phyloP scores from a whole-genome alignment of 2,329 filamentous ascomycete species.

The Botrytis hyacinthi region DNA sequence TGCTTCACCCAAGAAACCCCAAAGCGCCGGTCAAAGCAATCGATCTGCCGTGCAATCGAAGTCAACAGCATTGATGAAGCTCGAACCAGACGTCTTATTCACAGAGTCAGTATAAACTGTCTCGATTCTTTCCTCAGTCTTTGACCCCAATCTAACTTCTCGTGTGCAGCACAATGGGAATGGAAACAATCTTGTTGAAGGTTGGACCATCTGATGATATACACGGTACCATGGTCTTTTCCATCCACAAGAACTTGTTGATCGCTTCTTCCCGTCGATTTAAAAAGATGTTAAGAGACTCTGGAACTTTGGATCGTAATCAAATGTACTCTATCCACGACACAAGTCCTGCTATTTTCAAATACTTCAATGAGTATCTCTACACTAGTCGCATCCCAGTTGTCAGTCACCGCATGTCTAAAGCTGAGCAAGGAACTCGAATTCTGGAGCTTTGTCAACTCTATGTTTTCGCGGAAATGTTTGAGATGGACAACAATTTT shows the following conservation, averaged over 20 bases:
- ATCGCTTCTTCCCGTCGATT: not conserved
- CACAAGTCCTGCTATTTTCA: slow-evolving; percentile 22
- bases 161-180: not conserved
- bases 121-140: not conserved
- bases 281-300: not conserved
- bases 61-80: not conserved
- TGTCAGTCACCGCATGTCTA: not conserved
- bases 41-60: not conserved
- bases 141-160: not conserved
- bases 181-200: slow-evolving; percentile 4
- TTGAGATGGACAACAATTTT: slow-evolving; percentile 16
- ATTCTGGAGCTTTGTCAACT: slow-evolving; percentile 26
- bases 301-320: not conserved
- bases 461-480: slow-evolving; percentile 28
- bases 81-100: slow-evolving; percentile 4
- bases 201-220: not conserved
- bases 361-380: slow-evolving; percentile 28
- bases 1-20: no score
- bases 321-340: slow-evolving; percentile 4
- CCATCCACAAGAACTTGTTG: slow-evolving; percentile 14
- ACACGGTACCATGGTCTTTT: slow-evolving; percentile 2
- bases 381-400: slow-evolving; percentile 26
- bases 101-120: not conserved
- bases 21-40: not conserved
- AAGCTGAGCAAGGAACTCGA: slow-evolving; percentile 3